A percentile compares a stretch with the other conserved stretches of the same genome.
These are phyloP conservation scores for Fraxinus floribunda DNA, from an alignment of 305 asterid genomes.

Conservation along the genomic window DNA sequence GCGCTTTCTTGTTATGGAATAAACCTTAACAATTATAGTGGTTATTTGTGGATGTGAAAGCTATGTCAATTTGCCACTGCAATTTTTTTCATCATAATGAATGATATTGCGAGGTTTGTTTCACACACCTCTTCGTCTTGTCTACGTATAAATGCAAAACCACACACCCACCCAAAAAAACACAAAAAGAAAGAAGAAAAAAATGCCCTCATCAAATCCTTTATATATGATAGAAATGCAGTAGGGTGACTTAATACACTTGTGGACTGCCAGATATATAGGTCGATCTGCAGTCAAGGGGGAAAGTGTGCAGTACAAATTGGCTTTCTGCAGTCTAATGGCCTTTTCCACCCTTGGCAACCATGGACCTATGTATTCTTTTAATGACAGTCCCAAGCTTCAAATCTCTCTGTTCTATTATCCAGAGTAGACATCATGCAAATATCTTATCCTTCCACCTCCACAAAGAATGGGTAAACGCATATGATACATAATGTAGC, in stretches of 20 bases:
- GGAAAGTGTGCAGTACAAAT: background rate
- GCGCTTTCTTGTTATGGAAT: background rate
- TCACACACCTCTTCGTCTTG: background rate
- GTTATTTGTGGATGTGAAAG: background rate
- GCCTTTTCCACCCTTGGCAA: background rate
- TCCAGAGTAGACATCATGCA: background rate
- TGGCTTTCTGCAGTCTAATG: background rate
- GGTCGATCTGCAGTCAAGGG: background rate
- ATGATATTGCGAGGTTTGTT: background rate
- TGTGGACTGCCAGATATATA: background rate
- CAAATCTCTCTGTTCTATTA: background rate
- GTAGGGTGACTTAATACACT: background rate
- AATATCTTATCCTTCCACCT: background rate
- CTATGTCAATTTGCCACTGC: background rate
- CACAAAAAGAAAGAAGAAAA: too few relatives aligned
- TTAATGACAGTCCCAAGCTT: background rate
- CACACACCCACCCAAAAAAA: background rate
- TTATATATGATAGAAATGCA: background rate
- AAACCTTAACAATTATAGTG: background rate
- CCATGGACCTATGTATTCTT: background rate
- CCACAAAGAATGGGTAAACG: background rate
- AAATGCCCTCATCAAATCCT: background rate
- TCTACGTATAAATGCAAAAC: background rate
- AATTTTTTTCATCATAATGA: background rate
- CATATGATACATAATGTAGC: background rate